Evolutionary conservation across 331 rosid genomes (phyloP).

Genomic region (Cucumis variabilis): DNA sequence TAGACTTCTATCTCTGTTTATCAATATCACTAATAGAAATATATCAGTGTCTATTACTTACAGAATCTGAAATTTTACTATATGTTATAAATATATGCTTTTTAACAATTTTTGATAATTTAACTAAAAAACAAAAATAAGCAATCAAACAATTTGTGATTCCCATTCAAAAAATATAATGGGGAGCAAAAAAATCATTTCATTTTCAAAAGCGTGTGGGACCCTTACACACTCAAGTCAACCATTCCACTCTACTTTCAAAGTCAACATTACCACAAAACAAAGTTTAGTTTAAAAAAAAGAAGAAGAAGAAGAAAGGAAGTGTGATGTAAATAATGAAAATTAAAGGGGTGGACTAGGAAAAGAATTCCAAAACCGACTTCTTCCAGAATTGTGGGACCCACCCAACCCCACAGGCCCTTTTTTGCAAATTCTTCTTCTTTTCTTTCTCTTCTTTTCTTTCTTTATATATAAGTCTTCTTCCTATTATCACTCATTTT

Average conservation of each 20-base stretch:
- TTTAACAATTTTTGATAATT: no score
- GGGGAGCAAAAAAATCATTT: constrained; percentile 10
- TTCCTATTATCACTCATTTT: neutral
- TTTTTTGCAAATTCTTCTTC: neutral
- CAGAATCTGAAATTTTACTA: no score
- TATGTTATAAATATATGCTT: no score
- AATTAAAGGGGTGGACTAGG: neutral
- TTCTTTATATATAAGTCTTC: constrained; percentile 9
- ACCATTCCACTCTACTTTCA: constrained; percentile 13
- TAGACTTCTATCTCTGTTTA: no score
- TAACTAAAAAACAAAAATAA: no score
- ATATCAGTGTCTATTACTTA: no score
- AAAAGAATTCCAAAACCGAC: constrained; percentile 30
- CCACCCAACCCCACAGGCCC: neutral
- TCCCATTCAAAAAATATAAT: neutral
- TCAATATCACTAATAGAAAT: no score
- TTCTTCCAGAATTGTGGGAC: constrained; percentile 20
- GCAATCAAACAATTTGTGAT: neutral
- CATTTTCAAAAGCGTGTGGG: constrained; percentile 33
- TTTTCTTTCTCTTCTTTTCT: neutral
- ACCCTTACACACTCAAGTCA: constrained; percentile 4
- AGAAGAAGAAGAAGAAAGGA: neutral
- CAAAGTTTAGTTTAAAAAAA: neutral
- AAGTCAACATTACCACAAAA: constrained; percentile 27
- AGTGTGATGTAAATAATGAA: neutral